Percentiles rank a stretch among this genome's conserved stretches.
These are phyloP conservation scores for Selaginella moellendorffii DNA, from an alignment of 75 land plant genomes.

Conservation along the genomic window DNA sequence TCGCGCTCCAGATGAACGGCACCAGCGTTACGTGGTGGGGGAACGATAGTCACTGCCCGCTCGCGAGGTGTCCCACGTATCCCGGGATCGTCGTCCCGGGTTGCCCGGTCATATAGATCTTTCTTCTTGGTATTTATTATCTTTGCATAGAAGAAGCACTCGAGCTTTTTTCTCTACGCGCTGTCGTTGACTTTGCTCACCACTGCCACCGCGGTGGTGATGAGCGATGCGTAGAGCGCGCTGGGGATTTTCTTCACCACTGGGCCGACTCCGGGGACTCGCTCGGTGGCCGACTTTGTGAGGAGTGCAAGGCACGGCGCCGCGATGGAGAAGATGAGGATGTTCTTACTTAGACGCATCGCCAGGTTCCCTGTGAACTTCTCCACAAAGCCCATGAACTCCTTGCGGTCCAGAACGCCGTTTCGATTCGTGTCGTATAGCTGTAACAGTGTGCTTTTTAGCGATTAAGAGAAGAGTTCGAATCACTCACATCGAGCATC, in stretches of 20 bases:
- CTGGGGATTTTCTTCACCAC: slow-evolving; percentile 47
- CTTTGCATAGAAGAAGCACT: too few species aligned
- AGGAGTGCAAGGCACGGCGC: slow-evolving; percentile 61
- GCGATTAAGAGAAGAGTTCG: not conserved
- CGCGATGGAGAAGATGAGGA: slow-evolving; percentile 41
- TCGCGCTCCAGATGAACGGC: slow-evolving; percentile 26
- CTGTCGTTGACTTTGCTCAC: slow-evolving; percentile 18
- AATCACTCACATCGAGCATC: slow-evolving; percentile 37
- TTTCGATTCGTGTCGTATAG: slow-evolving; percentile 44
- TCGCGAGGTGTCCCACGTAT: slow-evolving; percentile 75
- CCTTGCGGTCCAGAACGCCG: slow-evolving; percentile 44
- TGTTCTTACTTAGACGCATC: slow-evolving; percentile 26
- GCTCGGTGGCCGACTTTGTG: slow-evolving; percentile 55
- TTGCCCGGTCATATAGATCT: slow-evolving; percentile 40
- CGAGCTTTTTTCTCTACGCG: too few species aligned
- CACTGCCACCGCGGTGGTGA: slow-evolving; percentile 38
- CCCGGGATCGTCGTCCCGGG: slow-evolving; percentile 49
- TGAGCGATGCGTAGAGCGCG: slow-evolving; percentile 47
- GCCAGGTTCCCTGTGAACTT: slow-evolving; percentile 38
- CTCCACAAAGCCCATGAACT: slow-evolving; percentile 47
- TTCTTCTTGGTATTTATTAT: too few species aligned
- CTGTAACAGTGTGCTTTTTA: slow-evolving; percentile 21
- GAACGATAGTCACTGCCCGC: slow-evolving; percentile 52
- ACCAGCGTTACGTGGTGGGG: slow-evolving; percentile 73
- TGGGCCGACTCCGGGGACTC: slow-evolving; percentile 59